These are phyloP conservation scores for Aspergillus aculeatinus DNA, from an alignment of 2,329 filamentous ascomycete genomes.

Conservation along the genomic window DNA sequence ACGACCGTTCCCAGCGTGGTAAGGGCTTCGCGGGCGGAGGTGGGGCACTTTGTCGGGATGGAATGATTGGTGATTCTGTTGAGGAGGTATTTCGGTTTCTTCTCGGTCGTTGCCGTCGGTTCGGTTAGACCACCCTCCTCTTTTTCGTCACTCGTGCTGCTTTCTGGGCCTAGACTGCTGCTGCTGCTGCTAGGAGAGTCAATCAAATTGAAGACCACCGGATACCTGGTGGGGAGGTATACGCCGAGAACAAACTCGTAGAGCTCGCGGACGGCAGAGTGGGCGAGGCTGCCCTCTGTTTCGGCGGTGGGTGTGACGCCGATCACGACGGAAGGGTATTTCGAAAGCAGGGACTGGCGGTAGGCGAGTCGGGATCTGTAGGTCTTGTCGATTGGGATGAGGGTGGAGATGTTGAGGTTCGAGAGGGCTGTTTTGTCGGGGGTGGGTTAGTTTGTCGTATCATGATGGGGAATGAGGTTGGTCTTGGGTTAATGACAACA, in stretches of 20 bases:
- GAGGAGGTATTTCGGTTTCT: conserved; percentile 30
- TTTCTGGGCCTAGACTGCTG: not conserved
- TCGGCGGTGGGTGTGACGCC: conserved; percentile 42
- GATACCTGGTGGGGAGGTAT: conserved; percentile 59
- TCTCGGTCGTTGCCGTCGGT: not conserved
- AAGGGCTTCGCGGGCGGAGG: conserved; percentile 33
- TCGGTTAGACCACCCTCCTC: not conserved
- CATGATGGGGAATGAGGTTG: not conserved
- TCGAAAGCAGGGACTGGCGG: conserved; percentile 48
- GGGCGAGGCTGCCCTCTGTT: conserved; percentile 28
- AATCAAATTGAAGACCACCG: conserved; percentile 50
- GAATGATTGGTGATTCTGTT: conserved; percentile 51
- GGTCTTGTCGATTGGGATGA: conserved; percentile 60
- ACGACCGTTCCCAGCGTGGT: conserved; percentile 52
- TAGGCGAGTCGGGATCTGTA: conserved; percentile 54
- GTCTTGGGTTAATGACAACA: not conserved
- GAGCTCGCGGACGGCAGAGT: conserved; percentile 54
- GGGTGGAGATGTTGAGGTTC: conserved; percentile 52
- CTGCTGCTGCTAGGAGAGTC: conserved; percentile 14
- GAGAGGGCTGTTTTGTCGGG: conserved; percentile 48
- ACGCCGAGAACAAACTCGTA: conserved; percentile 55
- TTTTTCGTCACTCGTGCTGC: not conserved
- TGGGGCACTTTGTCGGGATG: conserved; percentile 23
- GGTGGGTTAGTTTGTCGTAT: conserved; percentile 5
- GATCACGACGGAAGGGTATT: conserved; percentile 44